Conservation (phyloP, 1,284 basidiomycete species). For the Schizopora paradoxa region DNA sequence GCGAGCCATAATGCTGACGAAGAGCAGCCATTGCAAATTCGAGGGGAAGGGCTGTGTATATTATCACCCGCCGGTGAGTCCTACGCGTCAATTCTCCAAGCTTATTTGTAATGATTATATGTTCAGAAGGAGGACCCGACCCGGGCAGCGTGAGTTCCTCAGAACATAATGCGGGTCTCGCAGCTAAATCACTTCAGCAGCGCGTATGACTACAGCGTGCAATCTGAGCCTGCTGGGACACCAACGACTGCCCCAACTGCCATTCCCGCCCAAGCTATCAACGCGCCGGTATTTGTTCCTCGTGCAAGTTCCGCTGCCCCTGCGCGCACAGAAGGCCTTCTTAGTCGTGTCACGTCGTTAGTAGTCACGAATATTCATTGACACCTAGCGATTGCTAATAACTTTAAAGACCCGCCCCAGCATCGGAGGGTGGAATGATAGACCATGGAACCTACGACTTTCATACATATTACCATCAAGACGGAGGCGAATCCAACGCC, state of each 20-base stretch:
- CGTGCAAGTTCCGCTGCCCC: constrained; percentile 32
- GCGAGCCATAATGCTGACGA: constrained; percentile 3
- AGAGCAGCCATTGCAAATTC: constrained; percentile 69
- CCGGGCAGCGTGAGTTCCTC: constrained; percentile 25
- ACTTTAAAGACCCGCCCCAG: constrained; percentile 1
- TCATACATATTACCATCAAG: constrained; percentile 2
- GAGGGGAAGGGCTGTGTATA: constrained; percentile 83
- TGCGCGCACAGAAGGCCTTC: constrained; percentile 16
- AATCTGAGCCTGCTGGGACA: constrained; percentile 1
- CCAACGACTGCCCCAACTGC: constrained; percentile 24
- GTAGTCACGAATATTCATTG: background rate
- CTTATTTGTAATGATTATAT: background rate
- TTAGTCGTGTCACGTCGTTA: constrained; percentile 6
- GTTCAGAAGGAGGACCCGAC: constrained; percentile 2
- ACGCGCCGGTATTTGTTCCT: constrained; percentile 84
- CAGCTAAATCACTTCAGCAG: constrained; percentile 27
- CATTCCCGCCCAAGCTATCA: constrained; percentile 46
- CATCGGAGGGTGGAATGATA: constrained; percentile 1
- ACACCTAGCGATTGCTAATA: background rate
- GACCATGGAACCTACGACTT: constrained; percentile 2
- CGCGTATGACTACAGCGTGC: constrained; percentile 4
- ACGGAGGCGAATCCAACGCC: constrained; percentile 16
- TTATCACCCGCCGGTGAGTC: constrained; percentile 69
- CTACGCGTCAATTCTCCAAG: constrained; percentile 4
- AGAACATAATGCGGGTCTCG: constrained; percentile 36